phyloP scores from a whole-genome alignment of 2,329 filamentous ascomycete species.

The Drechslerella stenobrocha region DNA sequence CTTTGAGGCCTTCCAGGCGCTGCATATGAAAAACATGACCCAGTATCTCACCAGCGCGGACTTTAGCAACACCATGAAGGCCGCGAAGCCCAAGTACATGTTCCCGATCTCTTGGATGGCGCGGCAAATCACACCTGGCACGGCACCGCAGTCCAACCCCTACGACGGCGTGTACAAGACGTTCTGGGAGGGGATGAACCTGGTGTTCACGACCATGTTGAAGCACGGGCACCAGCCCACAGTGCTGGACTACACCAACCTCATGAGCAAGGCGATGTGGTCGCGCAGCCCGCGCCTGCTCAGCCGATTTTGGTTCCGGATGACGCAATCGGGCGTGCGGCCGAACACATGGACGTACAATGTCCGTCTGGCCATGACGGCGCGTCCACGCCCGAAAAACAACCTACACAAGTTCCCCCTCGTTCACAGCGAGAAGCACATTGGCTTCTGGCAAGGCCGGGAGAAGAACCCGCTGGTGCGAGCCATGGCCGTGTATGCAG shows the following conservation, averaged over 20 bases:
- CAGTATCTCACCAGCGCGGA: slow-evolving; percentile 29
- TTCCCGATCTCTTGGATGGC: slow-evolving; percentile 30
- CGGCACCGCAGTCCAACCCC: slow-evolving; percentile 19
- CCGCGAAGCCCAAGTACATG: slow-evolving; percentile 28
- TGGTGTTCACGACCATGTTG: slow-evolving; percentile 33
- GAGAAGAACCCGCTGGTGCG: slow-evolving; percentile 12
- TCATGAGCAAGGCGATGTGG: slow-evolving; percentile 45
- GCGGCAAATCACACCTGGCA: slow-evolving; percentile 25
- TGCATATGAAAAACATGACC: slow-evolving; percentile 15
- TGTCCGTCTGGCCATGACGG: slow-evolving; percentile 37
- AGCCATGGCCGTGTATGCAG: slow-evolving; percentile 40
- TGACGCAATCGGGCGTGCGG: slow-evolving; percentile 23
- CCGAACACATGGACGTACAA: slow-evolving; percentile 49
- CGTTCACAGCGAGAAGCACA: slow-evolving; percentile 17
- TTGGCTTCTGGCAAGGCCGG: slow-evolving; percentile 19
- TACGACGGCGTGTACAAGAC: slow-evolving; percentile 9
- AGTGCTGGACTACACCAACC: slow-evolving; percentile 38
- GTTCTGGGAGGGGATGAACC: slow-evolving; percentile 39
- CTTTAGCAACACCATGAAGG: slow-evolving; percentile 35
- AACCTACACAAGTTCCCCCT: slow-evolving; percentile 36
- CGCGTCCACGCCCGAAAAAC: slow-evolving; percentile 21
- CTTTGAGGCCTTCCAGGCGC: slow-evolving; percentile 21
- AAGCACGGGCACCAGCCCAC: slow-evolving; percentile 25
- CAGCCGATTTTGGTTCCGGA: slow-evolving; percentile 26
- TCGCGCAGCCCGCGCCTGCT: slow-evolving; percentile 15